Percentiles rank a stretch among this genome's conserved stretches.
Evolutionary conservation across 305 asterid genomes (phyloP).

Genomic region (Fraxinus dipetala): DNA sequence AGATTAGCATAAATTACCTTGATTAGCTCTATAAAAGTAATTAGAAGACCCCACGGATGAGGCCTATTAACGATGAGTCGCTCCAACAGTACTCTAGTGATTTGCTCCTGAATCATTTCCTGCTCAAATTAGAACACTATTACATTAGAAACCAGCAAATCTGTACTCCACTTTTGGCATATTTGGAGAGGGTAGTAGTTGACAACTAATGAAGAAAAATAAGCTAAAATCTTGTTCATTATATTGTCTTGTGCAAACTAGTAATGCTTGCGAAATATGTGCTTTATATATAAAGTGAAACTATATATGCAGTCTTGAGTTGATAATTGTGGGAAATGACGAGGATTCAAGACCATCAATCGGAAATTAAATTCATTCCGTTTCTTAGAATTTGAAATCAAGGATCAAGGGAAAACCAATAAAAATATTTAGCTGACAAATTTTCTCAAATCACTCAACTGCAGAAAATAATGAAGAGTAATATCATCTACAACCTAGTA

Average conservation of each 20-base stretch:
- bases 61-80: constrained; percentile 90
- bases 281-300: neutral
- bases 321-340: neutral
- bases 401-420: neutral
- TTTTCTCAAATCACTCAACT: neutral
- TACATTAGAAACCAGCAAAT: neutral
- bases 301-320: neutral
- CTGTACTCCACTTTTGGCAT: neutral
- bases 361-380: neutral
- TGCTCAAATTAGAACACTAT: constrained; percentile 28
- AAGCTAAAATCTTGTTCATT: neutral
- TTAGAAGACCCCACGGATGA: constrained; percentile 97
- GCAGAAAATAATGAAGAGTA: neutral
- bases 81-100: constrained; percentile 87
- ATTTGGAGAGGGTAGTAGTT: neutral
- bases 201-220: neutral
- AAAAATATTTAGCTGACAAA: neutral
- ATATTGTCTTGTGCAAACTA: neutral
- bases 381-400: neutral
- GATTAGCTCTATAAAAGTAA: constrained; percentile 88
- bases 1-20: constrained; percentile 50
- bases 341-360: neutral
- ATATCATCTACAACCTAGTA: neutral
- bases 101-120: constrained; percentile 95
- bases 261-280: too few species aligned